Base-by-base conservation (phyloP, 2,329 filamentous ascomycete genomes). In the Pestalotiopsis sp. region DNA sequence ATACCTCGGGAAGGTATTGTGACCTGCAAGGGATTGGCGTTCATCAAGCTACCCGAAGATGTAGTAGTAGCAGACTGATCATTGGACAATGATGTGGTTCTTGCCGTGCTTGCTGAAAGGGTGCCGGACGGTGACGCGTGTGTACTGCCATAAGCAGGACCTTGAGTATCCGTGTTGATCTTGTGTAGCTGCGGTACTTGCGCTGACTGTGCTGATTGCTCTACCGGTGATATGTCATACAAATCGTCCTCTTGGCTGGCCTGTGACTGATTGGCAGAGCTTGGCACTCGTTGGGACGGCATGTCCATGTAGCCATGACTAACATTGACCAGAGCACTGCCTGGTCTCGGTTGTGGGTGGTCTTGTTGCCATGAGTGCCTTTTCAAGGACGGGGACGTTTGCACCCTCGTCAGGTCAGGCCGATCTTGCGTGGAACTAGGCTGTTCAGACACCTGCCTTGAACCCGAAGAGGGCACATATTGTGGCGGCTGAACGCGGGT, bases 161-260 rank as follows among this genome's bases (percentile, higher is more conserved):
- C 71, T 65, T 76, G 73, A 20, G 71, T 70, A 23, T 68, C 75
- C 64, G 68, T 56, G 57, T 68, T 68, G 11, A 75, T 71, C 36
- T 78, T 78, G 11, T 80, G 74, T 39, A 80, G 77, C 17, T 68
- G 67, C 23, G 73, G 74, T 4, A 75, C 71, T n/a, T 69, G 69
- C 11, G 71, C 72, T 61, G 71, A 66, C 27, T 72, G 72, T 17
- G 71, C 70, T 66, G 72, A 73, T 31, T 75, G 72, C 27, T 72
- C 70, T 67, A 76, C 68, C 61, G 74, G 72, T 66, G 74, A 75
- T 52, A 72, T 74, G 69, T 78, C 77, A 65, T 78, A 78, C 14
- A 78, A 74, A 38, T 77, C 75, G 20, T 75, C 74, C 4, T 67
- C 63, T 4, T 74, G 71, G 31, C 71, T 58, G 36, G 67, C 41